Evolutionary conservation across 192 early-diverging fungal species (phyloP).

Genomic region (Coemansia sp.): DNA sequence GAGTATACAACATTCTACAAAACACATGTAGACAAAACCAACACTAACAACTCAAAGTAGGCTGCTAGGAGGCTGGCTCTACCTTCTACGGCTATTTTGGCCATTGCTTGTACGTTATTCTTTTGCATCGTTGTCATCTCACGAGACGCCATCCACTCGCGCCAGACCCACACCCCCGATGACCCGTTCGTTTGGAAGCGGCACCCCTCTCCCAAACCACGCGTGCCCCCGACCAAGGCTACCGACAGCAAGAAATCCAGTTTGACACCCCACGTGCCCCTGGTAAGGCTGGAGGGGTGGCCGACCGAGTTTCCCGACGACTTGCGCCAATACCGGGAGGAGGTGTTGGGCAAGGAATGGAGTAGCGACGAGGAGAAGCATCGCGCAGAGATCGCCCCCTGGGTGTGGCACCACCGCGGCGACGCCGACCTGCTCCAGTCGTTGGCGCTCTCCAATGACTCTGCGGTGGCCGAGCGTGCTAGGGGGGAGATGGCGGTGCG

Average conservation of each 20-base stretch:
- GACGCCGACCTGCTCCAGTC: conserved; percentile 18
- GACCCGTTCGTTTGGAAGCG: neutral
- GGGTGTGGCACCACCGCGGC: conserved; percentile 53
- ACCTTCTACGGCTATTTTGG: conserved; percentile 29
- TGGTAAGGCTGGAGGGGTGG: conserved; percentile 38
- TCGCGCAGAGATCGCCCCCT: conserved; percentile 48
- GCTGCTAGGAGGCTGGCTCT: conserved; percentile 22
- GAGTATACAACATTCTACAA: no score
- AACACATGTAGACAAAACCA: no score
- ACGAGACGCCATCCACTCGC: neutral
- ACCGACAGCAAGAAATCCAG: no score
- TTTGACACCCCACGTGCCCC: neutral
- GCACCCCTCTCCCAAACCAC: no score
- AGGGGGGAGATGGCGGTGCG: conserved; percentile 11
- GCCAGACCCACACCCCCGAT: neutral
- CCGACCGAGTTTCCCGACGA: conserved; percentile 33
- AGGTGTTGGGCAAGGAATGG: conserved; percentile 20
- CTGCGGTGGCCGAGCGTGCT: neutral
- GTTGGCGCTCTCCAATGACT: neutral
- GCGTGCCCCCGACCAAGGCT: no score
- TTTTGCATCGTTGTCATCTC: conserved; percentile 18
- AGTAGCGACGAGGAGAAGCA: conserved; percentile 17
- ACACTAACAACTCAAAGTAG: no score
- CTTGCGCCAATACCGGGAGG: conserved; percentile 26
- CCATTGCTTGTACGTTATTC: conserved; percentile 24